Evolutionary conservation across 1,284 basidiomycete species (phyloP), one percentile per base, ranked within the genome.

Genomic region (Ustilago bromivora): DNA sequence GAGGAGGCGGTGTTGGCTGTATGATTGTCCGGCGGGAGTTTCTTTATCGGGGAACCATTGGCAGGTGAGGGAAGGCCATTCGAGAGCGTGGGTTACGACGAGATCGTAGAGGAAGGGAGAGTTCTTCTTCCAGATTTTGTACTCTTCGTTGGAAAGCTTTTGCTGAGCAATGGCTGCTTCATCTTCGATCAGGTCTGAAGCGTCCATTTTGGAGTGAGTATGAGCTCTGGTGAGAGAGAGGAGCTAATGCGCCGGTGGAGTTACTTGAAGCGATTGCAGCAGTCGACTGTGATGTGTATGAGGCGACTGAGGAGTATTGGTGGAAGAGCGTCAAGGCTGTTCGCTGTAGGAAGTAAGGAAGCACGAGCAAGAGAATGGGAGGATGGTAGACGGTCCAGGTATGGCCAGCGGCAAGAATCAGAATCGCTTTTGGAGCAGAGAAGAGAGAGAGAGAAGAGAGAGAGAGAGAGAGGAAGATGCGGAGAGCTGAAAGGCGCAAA

Each of bases 1-100:
- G 31, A 99, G 91, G 53, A 99, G 90, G 40, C 96, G 92, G 87
- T 99, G 96, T 46, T 92, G 90, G 10, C 94, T 94, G 88, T 96
- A 97, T 34, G 94, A 91, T 84, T 96, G 97, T 87, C 93, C 92
- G 58, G 93, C 88, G 31, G 95, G 93, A 34, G 76, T 62, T 52
- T 98, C 95, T 87, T 92, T 92, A 89, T 99, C 96, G 0, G 97
- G 97, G 86, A 99, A 94, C 97, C 97, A 99, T 88, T 99, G 97
- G 86, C 94, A 96, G 3, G 97, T 99, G 82, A 99, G 87, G 82
- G 92, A 95, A 17, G 97, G 97, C 97, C 97, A 99, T 86, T 98
- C 95, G 61, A 99, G 90, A 32, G 97, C 96, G 86, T 98, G 96
- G 0, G 96, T 98, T 82, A 99, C 93, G 78, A 99, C 94, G 23